Base-by-base conservation (phyloP, 768 basidiomycete genomes). In the Termitomyces sp. region DNA sequence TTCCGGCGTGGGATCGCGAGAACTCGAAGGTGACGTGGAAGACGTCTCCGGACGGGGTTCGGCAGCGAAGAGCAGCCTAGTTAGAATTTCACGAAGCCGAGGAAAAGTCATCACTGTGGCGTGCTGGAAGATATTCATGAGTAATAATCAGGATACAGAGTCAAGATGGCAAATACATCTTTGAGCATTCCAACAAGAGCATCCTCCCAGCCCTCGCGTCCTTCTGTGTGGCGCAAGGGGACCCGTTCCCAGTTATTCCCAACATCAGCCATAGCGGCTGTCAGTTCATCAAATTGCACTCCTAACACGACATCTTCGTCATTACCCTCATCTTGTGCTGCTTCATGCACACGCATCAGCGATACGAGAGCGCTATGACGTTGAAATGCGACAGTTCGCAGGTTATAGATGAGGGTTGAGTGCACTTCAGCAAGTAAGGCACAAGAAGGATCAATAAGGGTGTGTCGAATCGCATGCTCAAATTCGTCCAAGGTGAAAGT, bases 401-500 rank as follows among this genome's bases (percentile, higher is more conserved):
- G 79, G 66, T 92, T 86, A 72, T 94, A 96, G 55, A 98, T 88
- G 46, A 99, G 83, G 1, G 85, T 83, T 2, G 92, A 86, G 71
- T 98, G 94, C 47, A 94, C 81, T 73, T 99, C 97, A 52, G 85
- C 85, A 44, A 98, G 81, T 46, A 99, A 76, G 18, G 80, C 65
- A 64, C 93, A 95, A 3, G 86, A 81, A 3, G 84, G 77, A 54
- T 96, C 90, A 49, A 73, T 59, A 49, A 78, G 71, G 31, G 82
- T 78, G 72, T 98, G 96, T 50, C 87, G 86, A 31, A 98, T 76
- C 0, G 94, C 88, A 57, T 85, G 82, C 67, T 94, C 94, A 68
- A 89, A 91, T 67, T 98, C 96, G 70, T 99, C 97, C 65, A 99
- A 77, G 0, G 94, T 88, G 69, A 98, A 91, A 13, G 86, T 76